These are phyloP conservation scores for Begonia fuchsioides DNA, from an alignment of 306 rosid species.

Conservation along the genomic window DNA sequence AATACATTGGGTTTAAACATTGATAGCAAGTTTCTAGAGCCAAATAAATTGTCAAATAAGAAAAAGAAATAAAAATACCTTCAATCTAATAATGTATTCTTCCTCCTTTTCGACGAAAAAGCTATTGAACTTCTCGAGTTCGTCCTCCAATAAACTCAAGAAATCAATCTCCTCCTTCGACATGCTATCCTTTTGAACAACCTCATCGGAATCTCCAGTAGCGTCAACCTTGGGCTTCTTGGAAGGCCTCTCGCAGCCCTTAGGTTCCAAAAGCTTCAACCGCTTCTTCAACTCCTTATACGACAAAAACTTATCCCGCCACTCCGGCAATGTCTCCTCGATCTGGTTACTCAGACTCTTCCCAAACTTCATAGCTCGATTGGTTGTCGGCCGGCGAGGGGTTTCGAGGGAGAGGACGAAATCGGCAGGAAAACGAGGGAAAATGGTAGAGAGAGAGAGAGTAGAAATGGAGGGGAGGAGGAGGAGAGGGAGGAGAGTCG, in stretches of 20 bases:
- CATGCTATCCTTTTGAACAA: constrained; percentile 16
- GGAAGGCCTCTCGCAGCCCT: constrained; percentile 21
- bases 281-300: constrained; percentile 90
- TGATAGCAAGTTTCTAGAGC: background rate
- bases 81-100: constrained; percentile 79
- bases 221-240: constrained; percentile 40
- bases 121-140: constrained; percentile 78
- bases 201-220: constrained; percentile 2
- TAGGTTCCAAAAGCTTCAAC: constrained; percentile 63
- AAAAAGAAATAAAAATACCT: constrained; percentile 26
- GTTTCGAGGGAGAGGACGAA: background rate
- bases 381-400: too few species aligned
- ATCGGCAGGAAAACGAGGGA: background rate
- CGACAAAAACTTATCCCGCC: constrained; percentile 91
- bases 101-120: constrained; percentile 95
- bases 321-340: constrained; percentile 79
- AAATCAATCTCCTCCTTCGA: constrained; percentile 62
- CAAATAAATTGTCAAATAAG: background rate
- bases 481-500: background rate
- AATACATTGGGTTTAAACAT: too few species aligned
- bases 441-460: background rate
- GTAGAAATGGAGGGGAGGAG: background rate
- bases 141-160: constrained; percentile 46
- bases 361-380: constrained; percentile 67
- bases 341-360: constrained; percentile 82